phyloP scores from a whole-genome alignment of 164 flowering plant species.

The Piper betle region DNA sequence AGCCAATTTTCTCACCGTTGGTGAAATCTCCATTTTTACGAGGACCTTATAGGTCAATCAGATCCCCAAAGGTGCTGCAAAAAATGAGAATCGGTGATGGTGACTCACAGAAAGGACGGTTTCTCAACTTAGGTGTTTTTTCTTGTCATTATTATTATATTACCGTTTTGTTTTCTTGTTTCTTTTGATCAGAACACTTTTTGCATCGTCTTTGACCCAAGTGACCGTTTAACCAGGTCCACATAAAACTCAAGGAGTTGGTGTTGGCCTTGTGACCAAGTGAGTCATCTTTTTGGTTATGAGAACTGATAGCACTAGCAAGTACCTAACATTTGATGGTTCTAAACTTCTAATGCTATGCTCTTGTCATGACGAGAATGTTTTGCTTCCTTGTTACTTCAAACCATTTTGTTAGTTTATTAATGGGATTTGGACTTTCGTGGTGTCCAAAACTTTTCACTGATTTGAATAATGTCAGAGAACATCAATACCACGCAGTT shows the following conservation, averaged over 20 bases:
- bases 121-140: not conserved
- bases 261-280: conserved; percentile 53
- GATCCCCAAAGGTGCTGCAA: too few relatives aligned
- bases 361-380: too few relatives aligned
- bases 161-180: not conserved
- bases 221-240: too few relatives aligned
- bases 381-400: not conserved
- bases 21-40: too few relatives aligned
- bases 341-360: too few relatives aligned
- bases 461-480: too few relatives aligned
- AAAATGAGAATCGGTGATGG: too few relatives aligned
- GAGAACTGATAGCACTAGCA: not conserved
- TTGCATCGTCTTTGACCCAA: not conserved
- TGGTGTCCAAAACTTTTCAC: not conserved
- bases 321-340: not conserved
- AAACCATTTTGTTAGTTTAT: not conserved
- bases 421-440: not conserved
- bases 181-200: not conserved
- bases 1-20: too few relatives aligned
- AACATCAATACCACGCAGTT: not conserved
- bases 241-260: conserved; percentile 62
- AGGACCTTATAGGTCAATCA: too few relatives aligned
- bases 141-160: too few relatives aligned
- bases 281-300: conserved; percentile 4
- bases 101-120: too few relatives aligned